phyloP scores from a whole-genome alignment of 345 rosid species.

The Murraya paniculata region DNA sequence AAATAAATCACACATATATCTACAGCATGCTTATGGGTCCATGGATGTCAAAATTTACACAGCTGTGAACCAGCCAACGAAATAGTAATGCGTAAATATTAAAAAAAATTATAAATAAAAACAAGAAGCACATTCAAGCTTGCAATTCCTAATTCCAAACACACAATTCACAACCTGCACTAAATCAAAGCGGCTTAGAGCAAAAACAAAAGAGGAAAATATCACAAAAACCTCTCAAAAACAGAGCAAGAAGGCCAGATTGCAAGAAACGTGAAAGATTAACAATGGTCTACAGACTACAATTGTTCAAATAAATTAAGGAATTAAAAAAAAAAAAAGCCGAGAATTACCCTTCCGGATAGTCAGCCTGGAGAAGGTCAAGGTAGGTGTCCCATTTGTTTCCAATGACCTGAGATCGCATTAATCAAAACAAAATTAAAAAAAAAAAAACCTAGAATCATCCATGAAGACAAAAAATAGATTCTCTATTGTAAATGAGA shows the following conservation, averaged over 20 bases:
- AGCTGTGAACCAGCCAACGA: not conserved
- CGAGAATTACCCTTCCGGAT: constrained; percentile 54
- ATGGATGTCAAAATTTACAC: not conserved
- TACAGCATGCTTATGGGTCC: not conserved
- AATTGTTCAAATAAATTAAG: not conserved
- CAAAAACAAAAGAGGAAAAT: not conserved
- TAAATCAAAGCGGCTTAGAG: not conserved
- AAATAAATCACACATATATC: not conserved
- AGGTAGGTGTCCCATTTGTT: constrained; percentile 80
- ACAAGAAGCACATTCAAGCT: not conserved
- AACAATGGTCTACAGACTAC: not conserved
- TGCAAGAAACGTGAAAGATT: not conserved
- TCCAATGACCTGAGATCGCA: constrained; percentile 55
- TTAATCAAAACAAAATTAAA: not conserved
- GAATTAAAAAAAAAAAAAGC: not conserved
- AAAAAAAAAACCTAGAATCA: constrained; percentile 6
- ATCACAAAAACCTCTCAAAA: not conserved
- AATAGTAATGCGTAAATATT: not conserved
- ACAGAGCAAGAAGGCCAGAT: not conserved
- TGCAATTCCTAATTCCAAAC: not conserved
- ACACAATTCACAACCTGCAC: not conserved
- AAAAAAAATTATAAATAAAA: not conserved
- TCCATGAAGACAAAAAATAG: not conserved
- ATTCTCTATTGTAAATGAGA: not conserved
- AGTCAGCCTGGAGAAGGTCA: constrained; percentile 74